Base-by-base conservation (phyloP, 2,329 filamentous ascomycete genomes). In the Microsporum ferrugineum region DNA sequence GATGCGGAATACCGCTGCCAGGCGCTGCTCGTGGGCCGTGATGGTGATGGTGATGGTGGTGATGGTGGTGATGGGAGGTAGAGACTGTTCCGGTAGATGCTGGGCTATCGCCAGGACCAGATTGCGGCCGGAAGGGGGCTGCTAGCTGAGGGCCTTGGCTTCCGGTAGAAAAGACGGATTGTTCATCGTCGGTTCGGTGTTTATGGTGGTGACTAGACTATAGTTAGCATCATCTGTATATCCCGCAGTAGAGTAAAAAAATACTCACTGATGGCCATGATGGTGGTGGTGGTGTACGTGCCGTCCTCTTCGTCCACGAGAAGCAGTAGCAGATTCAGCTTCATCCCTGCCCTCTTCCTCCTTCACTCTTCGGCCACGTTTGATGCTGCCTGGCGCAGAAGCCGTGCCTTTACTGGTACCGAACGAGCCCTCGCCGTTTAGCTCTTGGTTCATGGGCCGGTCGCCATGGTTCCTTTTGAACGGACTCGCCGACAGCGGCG, bases 271-370 rank as follows among this genome's bases (percentile, higher is more conserved):
- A 67, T 80, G 78, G 64, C 78, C 77, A 66, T 87, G 85, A 63
- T 86, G 83, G 61, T 87, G 84, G 64, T 80, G 78, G 63, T 87
- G 83, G 62, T 87, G 84, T 64, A 66, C 60, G 65, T 73, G 71
- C 47, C 70, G 71, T 61, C 67, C 68, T 43, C 85, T 84, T 74
- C 94, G 84, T 1, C 86, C 86, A 10, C 78, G 77, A 66, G 84
- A 78, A 31, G 85, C 86, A 38, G 81, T 82, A 61, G 78, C 82
- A 61, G 84, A 84, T 62, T 94, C 89, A 63, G 84, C 72, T 49
- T 84, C 89, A 36, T 79, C 79, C 64, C 81, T 82, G 34, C 72
- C 72, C 2, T 89, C 87, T 51, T 94, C 90, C 59, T 95, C 88
- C 69, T 90, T 89, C 1, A 86, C 77, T 71, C 90, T 89, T 63